Conservation (phyloP, 495 filamentous ascomycete genomes). For the Penicillium parvum region DNA sequence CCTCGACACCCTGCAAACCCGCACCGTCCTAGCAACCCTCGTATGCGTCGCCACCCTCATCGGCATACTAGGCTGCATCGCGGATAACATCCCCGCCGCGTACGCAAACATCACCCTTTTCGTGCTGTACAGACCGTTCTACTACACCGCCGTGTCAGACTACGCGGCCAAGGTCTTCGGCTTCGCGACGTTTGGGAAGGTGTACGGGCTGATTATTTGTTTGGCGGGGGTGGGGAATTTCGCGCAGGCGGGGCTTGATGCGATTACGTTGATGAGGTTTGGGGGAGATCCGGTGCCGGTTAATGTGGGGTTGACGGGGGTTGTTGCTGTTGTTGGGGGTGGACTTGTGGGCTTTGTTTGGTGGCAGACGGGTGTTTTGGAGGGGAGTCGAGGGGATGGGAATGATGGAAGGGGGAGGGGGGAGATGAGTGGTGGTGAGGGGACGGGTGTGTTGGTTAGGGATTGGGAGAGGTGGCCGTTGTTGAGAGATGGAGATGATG, state of each 20-base stretch:
- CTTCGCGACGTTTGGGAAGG: conserved; percentile 89
- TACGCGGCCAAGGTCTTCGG: conserved; percentile 95
- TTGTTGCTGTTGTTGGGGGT: conserved; percentile 56
- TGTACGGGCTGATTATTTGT: conserved; percentile 94
- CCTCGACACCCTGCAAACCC: conserved; percentile 72
- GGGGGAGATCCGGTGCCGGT: conserved; percentile 70
- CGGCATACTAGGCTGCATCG: conserved; percentile 73
- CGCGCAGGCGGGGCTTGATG: conserved; percentile 76
- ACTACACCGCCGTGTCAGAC: conserved; percentile 59
- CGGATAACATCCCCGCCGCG: conserved; percentile 58
- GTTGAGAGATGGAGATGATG: neutral
- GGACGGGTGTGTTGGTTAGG: neutral
- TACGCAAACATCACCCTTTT: conserved; percentile 81
- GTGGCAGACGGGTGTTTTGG: conserved; percentile 21
- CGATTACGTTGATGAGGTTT: conserved; percentile 70
- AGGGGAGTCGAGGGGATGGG: neutral
- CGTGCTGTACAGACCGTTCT: conserved; percentile 53
- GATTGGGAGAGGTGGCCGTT: conserved; percentile 13
- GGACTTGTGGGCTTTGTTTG: conserved; percentile 58
- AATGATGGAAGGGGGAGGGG: neutral
- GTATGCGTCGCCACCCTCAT: conserved; percentile 70
- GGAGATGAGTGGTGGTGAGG: neutral
- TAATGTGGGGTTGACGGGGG: conserved; percentile 61
- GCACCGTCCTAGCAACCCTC: conserved; percentile 68
- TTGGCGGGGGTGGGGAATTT: conserved; percentile 85